Conservation (phyloP, 2,329 filamentous ascomycete genomes). For the Ophiostoma sp. region DNA sequence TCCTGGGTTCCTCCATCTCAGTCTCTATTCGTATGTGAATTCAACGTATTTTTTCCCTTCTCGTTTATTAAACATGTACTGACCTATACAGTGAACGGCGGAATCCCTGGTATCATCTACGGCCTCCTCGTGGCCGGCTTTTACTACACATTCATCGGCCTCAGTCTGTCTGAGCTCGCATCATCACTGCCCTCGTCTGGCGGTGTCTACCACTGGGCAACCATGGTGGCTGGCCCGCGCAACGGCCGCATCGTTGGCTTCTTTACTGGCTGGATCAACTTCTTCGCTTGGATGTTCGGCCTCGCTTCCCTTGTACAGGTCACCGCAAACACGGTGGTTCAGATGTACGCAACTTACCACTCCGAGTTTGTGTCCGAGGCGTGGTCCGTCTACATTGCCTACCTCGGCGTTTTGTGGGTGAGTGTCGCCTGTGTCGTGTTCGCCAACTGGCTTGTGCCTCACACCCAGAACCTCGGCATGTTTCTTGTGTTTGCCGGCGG, state of each 20-base stretch:
- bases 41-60: neutral
- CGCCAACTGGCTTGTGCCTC: constrained; percentile 50
- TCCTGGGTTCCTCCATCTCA: constrained; percentile 55
- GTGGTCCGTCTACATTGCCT: constrained; percentile 57
- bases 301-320: constrained; percentile 55
- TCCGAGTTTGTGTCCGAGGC: constrained; percentile 45
- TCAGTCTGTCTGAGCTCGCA: constrained; percentile 46
- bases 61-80: neutral
- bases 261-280: constrained; percentile 47
- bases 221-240: constrained; percentile 49
- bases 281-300: constrained; percentile 58
- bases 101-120: constrained; percentile 40
- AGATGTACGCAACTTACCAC: constrained; percentile 57
- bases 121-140: constrained; percentile 40
- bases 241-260: constrained; percentile 49
- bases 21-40: constrained; percentile 43
- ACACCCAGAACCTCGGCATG: constrained; percentile 48
- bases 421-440: constrained; percentile 50
- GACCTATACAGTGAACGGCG: constrained; percentile 36
- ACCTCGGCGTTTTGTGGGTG: constrained; percentile 51
- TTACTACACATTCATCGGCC: constrained; percentile 41
- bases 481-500: constrained; percentile 51
- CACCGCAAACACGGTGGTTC: constrained; percentile 53
- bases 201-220: constrained; percentile 57
- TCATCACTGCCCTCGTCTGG: constrained; percentile 55